Percentiles rank a stretch among this genome's conserved stretches.
phyloP scores from a whole-genome alignment of 2,329 filamentous ascomycete genomes.

The Lachnellula subtilissima region DNA sequence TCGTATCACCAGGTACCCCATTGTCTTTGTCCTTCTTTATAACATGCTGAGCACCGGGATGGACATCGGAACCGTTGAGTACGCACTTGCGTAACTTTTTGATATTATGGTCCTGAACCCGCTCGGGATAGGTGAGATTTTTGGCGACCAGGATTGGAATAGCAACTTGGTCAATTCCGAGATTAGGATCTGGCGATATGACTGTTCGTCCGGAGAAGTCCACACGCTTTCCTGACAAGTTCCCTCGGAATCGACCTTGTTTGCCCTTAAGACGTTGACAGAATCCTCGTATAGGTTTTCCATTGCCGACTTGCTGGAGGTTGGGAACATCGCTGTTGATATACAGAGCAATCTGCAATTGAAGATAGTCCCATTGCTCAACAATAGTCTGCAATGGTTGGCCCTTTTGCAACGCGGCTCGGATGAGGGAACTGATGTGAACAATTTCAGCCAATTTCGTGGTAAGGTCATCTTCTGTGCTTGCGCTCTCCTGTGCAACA shows the following conservation, averaged over 20 bases:
- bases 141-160: constrained; percentile 89
- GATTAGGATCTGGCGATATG: constrained; percentile 93
- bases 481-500: constrained; percentile 86
- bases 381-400: constrained; percentile 85
- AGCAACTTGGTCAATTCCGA: constrained; percentile 89
- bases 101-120: constrained; percentile 79
- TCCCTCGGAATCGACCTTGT: constrained; percentile 93
- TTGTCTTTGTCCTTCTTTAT: constrained; percentile 52
- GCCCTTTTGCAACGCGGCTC: constrained; percentile 75
- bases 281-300: constrained; percentile 87
- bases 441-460: constrained; percentile 97
- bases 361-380: constrained; percentile 97
- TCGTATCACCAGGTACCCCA: constrained; percentile 55
- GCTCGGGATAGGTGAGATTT: constrained; percentile 92
- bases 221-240: constrained; percentile 95
- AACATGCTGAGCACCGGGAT: constrained; percentile 84
- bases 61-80: constrained; percentile 67
- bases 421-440: constrained; percentile 83
- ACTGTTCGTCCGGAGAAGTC: constrained; percentile 97
- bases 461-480: constrained; percentile 93
- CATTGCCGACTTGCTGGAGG: constrained; percentile 79
- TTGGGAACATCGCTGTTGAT: constrained; percentile 96
- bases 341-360: constrained; percentile 93
- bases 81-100: constrained; percentile 73
- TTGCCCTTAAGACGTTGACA: constrained; percentile 96